These are phyloP conservation scores for Teratosphaeria epicoccoides DNA, from an alignment of 2,329 filamentous ascomycete genomes.

Conservation along the genomic window DNA sequence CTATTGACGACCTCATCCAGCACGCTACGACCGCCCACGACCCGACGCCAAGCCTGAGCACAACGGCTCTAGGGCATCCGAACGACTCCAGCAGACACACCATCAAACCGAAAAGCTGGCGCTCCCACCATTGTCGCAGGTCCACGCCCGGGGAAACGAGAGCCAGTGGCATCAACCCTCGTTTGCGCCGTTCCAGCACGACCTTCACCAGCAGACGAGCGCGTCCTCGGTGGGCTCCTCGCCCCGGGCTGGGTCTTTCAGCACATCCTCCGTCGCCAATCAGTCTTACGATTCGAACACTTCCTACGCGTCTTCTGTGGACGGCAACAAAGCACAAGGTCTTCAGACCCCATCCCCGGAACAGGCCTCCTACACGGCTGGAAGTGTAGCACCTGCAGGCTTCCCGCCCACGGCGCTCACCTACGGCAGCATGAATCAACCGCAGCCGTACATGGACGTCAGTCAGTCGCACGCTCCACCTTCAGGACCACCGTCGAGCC, in stretches of 20 bases:
- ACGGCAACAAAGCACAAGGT: constrained; percentile 26
- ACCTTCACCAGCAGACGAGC: constrained; percentile 25
- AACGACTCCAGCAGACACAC: not conserved
- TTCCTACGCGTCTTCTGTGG: constrained; percentile 46
- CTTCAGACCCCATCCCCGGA: constrained; percentile 71
- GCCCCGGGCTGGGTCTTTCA: constrained; percentile 66
- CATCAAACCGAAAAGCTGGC: constrained; percentile 73
- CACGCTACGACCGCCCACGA: not conserved
- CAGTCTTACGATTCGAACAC: constrained; percentile 41
- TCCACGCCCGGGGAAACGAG: constrained; percentile 71
- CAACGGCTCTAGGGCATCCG: not conserved
- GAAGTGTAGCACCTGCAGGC: constrained; percentile 6
- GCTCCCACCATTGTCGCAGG: constrained; percentile 76
- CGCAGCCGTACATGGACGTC: constrained; percentile 67
- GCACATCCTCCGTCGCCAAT: constrained; percentile 42
- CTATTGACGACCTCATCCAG: not conserved
- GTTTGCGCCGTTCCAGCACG: constrained; percentile 47
- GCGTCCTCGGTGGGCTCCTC: constrained; percentile 63
- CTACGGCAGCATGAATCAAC: constrained; percentile 65
- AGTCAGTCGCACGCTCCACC: constrained; percentile 42
- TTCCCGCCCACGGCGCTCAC: constrained; percentile 4
- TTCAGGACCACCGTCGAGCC: constrained; percentile 60
- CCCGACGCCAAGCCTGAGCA: not conserved
- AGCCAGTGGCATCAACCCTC: constrained; percentile 56
- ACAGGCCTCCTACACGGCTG: constrained; percentile 37